A percentile compares a stretch with the other conserved stretches of the same genome.
phyloP scores from a whole-genome alignment of 208 protist species.

The Tetramitus jugosus region DNA sequence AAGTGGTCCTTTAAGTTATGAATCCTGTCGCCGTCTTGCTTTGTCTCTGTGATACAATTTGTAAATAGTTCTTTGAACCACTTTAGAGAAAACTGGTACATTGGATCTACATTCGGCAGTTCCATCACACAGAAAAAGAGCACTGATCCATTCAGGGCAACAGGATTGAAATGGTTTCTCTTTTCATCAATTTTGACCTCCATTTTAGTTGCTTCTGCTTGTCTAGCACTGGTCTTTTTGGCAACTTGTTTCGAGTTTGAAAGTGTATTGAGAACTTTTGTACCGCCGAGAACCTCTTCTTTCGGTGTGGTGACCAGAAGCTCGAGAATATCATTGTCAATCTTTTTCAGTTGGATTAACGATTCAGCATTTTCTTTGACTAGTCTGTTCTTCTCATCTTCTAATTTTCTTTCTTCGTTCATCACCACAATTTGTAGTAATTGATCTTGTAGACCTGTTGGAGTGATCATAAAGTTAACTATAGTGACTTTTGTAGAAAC shows the following conservation, averaged over 20 bases:
- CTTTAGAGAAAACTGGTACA: constrained; percentile 93
- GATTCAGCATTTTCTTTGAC: constrained; percentile 72
- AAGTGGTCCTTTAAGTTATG: constrained; percentile 30
- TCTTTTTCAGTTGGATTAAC: constrained; percentile 48
- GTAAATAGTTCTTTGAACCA: constrained; percentile 89
- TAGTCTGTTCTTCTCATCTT: constrained; percentile 87
- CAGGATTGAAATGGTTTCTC: constrained; percentile 79
- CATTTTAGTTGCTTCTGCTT: constrained; percentile 36
- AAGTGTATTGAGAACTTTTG: constrained; percentile 82
- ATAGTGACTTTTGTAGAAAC: constrained; percentile 88
- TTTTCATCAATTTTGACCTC: constrained; percentile 91
- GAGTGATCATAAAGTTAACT: constrained; percentile 94
- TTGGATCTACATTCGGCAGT: constrained; percentile 86
- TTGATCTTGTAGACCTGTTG: constrained; percentile 87
- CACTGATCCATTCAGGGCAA: constrained; percentile 81
- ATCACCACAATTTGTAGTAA: constrained; percentile 85
- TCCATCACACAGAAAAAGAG: constrained; percentile 96
- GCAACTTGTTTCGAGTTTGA: constrained; percentile 84
- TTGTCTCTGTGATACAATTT: not conserved
- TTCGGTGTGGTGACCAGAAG: constrained; percentile 44
- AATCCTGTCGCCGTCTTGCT: constrained; percentile 4
- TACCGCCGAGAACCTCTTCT: constrained; percentile 82
- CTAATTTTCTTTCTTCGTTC: constrained; percentile 80
- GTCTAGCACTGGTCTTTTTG: constrained; percentile 74
- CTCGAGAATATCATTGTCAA: constrained; percentile 62